A percentile compares a stretch with the other conserved stretches of the same genome.
Evolutionary conservation across 1,139 yeast species (phyloP).

Genomic region (Kodamaea sp.): DNA sequence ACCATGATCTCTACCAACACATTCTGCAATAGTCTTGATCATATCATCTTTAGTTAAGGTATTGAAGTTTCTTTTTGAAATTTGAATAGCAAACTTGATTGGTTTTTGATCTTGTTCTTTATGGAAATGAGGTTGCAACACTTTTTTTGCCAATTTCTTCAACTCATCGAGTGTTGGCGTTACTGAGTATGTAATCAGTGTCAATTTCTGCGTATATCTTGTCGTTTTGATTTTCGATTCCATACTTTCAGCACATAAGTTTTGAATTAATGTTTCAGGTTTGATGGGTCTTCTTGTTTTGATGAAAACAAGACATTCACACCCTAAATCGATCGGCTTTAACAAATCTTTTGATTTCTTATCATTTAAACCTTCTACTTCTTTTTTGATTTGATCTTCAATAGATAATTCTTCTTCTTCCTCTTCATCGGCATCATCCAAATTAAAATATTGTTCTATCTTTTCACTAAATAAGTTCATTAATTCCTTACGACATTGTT

Average conservation of each 20-base stretch:
- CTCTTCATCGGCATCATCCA: constrained; percentile 28
- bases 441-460: constrained; percentile 50
- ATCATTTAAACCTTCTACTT: constrained; percentile 56
- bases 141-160: constrained; percentile 50
- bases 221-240: constrained; percentile 53
- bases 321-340: constrained; percentile 63
- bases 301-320: constrained; percentile 83
- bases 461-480: constrained; percentile 55
- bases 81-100: constrained; percentile 74
- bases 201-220: constrained; percentile 70
- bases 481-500: constrained; percentile 70
- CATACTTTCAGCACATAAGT: constrained; percentile 58
- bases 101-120: constrained; percentile 44
- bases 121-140: constrained; percentile 69
- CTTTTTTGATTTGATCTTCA: constrained; percentile 73
- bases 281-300: constrained; percentile 74
- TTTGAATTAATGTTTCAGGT: constrained; percentile 67
- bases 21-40: constrained; percentile 65
- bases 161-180: constrained; percentile 70
- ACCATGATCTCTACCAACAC: constrained; percentile 66
- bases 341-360: constrained; percentile 44
- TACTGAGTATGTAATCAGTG: constrained; percentile 77
- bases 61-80: constrained; percentile 75
- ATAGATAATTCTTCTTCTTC: constrained; percentile 48
- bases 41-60: constrained; percentile 65